Evolutionary conservation across 2,329 filamentous ascomycete species (phyloP), one percentile per base, ranked within the genome.

Genomic region (Colletotrichum lindemuthianum): DNA sequence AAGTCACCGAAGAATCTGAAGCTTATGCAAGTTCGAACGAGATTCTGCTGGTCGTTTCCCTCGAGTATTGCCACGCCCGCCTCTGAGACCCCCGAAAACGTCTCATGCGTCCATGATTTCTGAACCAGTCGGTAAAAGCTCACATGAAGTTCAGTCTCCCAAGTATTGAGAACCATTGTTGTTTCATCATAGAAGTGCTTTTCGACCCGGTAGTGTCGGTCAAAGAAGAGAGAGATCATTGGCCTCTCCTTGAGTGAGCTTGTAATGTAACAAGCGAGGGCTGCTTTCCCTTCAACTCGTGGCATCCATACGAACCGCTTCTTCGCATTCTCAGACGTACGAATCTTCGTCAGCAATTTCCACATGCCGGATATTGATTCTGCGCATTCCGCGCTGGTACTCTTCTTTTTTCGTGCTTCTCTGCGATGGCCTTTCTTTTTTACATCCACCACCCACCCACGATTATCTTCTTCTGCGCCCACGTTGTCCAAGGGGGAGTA

Each of bases 261-360:
- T 0, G 49, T 10, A 0, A 51, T 6, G 6, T 24, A 40, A 11
- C 49, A 51, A 13, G 39, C 34, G 6, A 51, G 49, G 10, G 49
- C 33, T 2, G 0, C 39, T 8, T 52, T 36, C 8, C 39, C 0
- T 1, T 52, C 9, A 8, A 6, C 15, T 15, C n/a, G 2, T 10
- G 49, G 49, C 32, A 52, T 34, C 49, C 49, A 52, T 1, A 52
- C 34, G 9, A 52, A 39, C 13, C 49, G 16, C 39, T 52, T 52
- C 49, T 52, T 52, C 0, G 49, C 49, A 0, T 52, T 39, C n/a
- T 10, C n/a, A 0, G 49, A 12, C 6, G 49, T 52, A 0, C 49
- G 3, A 0, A 15, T n/a, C 2, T 8, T 11, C 1, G 36, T 15
- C 3, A 52, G 4, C 4, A 39, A 3, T 2, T 13, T 39, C 47